phyloP scores from a whole-genome alignment of 805 yeast genomes.

The Wickerhamomyces bisporus region DNA sequence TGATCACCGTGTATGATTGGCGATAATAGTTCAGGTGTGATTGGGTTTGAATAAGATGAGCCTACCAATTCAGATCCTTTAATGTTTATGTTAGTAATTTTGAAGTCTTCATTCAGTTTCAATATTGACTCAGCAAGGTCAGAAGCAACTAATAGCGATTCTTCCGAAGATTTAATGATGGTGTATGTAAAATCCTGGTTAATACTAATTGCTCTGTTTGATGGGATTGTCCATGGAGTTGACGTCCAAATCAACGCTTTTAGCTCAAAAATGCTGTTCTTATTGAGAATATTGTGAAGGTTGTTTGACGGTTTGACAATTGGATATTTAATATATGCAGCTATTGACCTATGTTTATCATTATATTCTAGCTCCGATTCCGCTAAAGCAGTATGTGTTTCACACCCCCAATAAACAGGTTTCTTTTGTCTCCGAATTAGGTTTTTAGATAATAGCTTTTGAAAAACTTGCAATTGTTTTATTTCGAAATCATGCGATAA shows the following conservation, averaged over 20 bases:
- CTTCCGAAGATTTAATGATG: constrained; percentile 35
- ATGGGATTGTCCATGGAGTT: constrained; percentile 95
- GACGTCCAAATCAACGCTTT: constrained; percentile 85
- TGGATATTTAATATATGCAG: constrained; percentile 69
- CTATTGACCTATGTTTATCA: constrained; percentile 58
- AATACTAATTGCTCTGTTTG: constrained; percentile 79
- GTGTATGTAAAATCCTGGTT: constrained; percentile 57
- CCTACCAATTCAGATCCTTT: constrained; percentile 39
- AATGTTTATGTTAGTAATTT: constrained; percentile 25
- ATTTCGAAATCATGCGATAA: constrained; percentile 66
- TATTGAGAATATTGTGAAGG: constrained; percentile 5
- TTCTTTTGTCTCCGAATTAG: constrained; percentile 79
- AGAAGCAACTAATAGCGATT: constrained; percentile 51
- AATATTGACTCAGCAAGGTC: constrained; percentile 39
- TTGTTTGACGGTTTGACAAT: constrained; percentile 26
- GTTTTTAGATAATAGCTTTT: constrained; percentile 55
- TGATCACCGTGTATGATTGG: constrained; percentile 78
- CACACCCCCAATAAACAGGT: constrained; percentile 98
- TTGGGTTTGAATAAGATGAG: constrained; percentile 51
- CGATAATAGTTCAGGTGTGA: constrained; percentile 33
- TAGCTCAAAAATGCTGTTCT: constrained; percentile 13
- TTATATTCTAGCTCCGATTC: constrained; percentile 95
- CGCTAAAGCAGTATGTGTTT: constrained; percentile 89
- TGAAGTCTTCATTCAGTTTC: constrained; percentile 23
- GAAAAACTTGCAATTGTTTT: constrained; percentile 68